phyloP scores from a whole-genome alignment of 2,329 filamentous ascomycete genomes.

The Ophiostoma perfectum region DNA sequence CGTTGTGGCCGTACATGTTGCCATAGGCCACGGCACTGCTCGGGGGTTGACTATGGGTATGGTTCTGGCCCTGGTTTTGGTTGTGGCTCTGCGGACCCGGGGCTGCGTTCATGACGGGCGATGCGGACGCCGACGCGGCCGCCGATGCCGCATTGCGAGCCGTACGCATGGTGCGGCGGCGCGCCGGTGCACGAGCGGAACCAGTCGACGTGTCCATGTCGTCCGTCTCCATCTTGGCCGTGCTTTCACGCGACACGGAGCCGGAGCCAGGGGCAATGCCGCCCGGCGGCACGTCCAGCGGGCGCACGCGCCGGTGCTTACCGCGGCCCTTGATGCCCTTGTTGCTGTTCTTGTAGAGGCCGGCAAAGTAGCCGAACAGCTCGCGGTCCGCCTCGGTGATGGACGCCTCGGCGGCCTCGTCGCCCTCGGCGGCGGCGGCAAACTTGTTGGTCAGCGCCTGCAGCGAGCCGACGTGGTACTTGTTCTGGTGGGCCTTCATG shows the following conservation, averaged over 20 bases:
- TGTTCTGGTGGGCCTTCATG: conserved; percentile 92
- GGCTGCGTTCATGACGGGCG: not conserved
- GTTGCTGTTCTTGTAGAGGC: conserved; percentile 95
- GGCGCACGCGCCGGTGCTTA: conserved; percentile 65
- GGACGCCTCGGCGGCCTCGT: conserved; percentile 52
- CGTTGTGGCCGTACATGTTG: conserved; percentile 13
- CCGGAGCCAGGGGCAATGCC: conserved; percentile 14
- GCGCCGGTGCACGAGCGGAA: not conserved
- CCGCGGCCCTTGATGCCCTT: conserved; percentile 96
- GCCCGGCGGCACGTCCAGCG: conserved; percentile 26
- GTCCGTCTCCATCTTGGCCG: not conserved
- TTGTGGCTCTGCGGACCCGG: not conserved
- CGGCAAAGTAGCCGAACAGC: conserved; percentile 74
- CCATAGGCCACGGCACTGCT: conserved; percentile 4
- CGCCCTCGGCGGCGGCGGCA: conserved; percentile 54
- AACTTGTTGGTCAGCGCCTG: conserved; percentile 66
- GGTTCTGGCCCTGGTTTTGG: not conserved
- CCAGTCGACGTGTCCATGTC: not conserved
- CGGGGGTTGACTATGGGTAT: not conserved
- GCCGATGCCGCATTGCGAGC: not conserved
- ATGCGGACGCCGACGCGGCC: not conserved
- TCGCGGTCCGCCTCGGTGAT: conserved; percentile 53
- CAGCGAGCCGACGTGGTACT: conserved; percentile 76
- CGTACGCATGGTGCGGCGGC: not conserved
- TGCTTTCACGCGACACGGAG: not conserved